Evolutionary conservation across 169 alveolate species (phyloP), one percentile per base, ranked within the genome.

Genomic region (Plasmodium relictum): DNA sequence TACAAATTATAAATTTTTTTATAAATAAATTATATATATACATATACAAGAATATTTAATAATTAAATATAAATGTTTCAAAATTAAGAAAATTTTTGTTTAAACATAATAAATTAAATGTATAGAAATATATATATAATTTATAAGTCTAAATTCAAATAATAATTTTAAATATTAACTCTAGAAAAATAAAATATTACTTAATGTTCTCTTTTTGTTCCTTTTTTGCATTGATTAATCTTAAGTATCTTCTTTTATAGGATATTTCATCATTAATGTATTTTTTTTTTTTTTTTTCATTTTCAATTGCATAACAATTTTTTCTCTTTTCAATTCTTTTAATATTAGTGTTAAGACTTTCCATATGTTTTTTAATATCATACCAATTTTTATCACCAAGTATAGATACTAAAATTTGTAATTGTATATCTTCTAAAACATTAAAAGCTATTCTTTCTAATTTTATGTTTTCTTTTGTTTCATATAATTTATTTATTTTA

Each of bases 381-480:
- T 24, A 24, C 92, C 92, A 86, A 61, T 71, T 69, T 44, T 86
- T 86, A 20, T 86, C 76, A 10, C 87, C 92, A 44, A 86, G 45
- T 18, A 86, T 86, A 5, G 92, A 86, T 6, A 86, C 92, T 45
- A 86, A 70, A 14, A 86, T 42, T 39, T 86, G 92, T 41, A 86
- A 44, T 41, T 86, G 92, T 14, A 86, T 86, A 41, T 86, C 92
- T 73, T 86, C 92, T 37, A 86, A 24, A 54, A 42, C 78, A 58
- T 86, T 86, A 66, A 86, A 86, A 18, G 78, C 92, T 58, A 86
- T 70, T 86, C 92, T 86, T 58, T 86, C 87, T 0, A 71, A 24
- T 86, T 20, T 86, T 4, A 24, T 31, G 26, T 58, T 86, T 44
- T 71, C 73, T 24, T 59, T 42, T 26, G n/a, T 18, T 18, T 71